Evolutionary conservation across 352 stramenopile species (phyloP), one percentile per base, ranked within the genome.

Genomic region (Globisporangium lucens): DNA sequence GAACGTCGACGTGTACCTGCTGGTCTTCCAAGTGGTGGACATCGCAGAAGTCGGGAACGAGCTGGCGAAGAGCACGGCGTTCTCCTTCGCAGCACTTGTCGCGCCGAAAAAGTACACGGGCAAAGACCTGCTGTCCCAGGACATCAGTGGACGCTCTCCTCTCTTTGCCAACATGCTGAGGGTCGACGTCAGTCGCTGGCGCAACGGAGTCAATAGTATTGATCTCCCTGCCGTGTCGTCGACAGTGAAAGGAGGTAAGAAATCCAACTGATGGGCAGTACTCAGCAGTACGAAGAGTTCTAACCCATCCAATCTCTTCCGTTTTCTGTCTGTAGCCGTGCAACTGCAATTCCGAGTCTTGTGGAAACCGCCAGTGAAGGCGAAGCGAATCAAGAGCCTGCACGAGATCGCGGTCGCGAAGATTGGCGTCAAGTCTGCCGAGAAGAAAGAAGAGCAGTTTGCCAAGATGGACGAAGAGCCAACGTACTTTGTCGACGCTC

Each of bases 131-230:
- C 29, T 93, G 53, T 58, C 63, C 9, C 67, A 73, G 17, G 71
- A 58, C 46, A 53, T 68, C 22, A 73, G 76, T 41, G 73, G 57
- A 3, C 75, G 74, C 49, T 61, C 75, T 35, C 80, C 85, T 43
- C 67, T 93, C 22, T 93, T 87, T 56, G 79, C 77, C 30, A 89
- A 86, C 47, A n/a, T 91, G n/a, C 36, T 91, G 66, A 73, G 85
- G 2, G 46, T 93, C 0, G 79, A 89, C 59, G 68, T 77, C 38
- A 69, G 55, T 22, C 74, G 72, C 60, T 78, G 77, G 63, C 79
- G 85, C 66, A 75, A 69, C 30, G 85, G 85, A 51, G 68, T 77
- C 12, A 71, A 87, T 56, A 78, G 65, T 3, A 67, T 91, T 22
- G 83, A 90, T 59, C 65, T 93, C 22, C 74, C 80, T 5, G 75